Conservation (phyloP, 2,329 filamentous ascomycete genomes). For the Phialemoniopsis sp. region DNA sequence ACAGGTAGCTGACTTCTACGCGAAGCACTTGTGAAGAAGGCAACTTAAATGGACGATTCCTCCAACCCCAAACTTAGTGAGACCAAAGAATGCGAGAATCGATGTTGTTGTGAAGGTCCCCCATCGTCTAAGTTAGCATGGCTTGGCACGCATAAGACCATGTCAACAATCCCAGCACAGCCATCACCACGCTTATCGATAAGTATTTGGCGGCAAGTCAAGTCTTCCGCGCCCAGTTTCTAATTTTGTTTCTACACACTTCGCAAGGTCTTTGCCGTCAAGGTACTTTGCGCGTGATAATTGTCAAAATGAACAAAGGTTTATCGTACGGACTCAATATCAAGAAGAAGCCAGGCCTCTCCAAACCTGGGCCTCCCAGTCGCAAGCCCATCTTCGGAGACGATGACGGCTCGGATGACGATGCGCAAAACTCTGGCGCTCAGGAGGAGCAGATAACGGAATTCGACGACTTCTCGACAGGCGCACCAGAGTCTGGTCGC, state of each 20-base stretch:
- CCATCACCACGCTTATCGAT: too few relatives aligned
- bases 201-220: too few relatives aligned
- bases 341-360: conserved; percentile 41
- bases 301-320: conserved; percentile 1
- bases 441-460: conserved; percentile 56
- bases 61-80: too few relatives aligned
- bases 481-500: conserved; percentile 15
- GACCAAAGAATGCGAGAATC: too few relatives aligned
- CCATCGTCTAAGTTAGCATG: too few relatives aligned
- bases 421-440: conserved; percentile 21
- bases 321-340: conserved; percentile 17
- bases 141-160: too few relatives aligned
- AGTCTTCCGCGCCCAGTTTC: too few relatives aligned
- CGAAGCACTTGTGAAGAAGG: conserved; percentile 36
- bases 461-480: conserved; percentile 44
- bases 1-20: conserved; percentile 36
- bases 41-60: too few relatives aligned
- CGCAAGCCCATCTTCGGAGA: conserved; percentile 52
- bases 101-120: too few relatives aligned
- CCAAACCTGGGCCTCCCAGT: conserved; percentile 50
- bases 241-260: too few relatives aligned
- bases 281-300: background rate
- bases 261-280: too few relatives aligned
- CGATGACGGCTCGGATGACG: conserved; percentile 52
- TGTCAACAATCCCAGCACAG: too few relatives aligned